Percentiles rank a stretch among this genome's conserved stretches.
These are phyloP conservation scores for Carex parvula DNA, from an alignment of 176 grass and related monocot genomes.

Conservation along the genomic window DNA sequence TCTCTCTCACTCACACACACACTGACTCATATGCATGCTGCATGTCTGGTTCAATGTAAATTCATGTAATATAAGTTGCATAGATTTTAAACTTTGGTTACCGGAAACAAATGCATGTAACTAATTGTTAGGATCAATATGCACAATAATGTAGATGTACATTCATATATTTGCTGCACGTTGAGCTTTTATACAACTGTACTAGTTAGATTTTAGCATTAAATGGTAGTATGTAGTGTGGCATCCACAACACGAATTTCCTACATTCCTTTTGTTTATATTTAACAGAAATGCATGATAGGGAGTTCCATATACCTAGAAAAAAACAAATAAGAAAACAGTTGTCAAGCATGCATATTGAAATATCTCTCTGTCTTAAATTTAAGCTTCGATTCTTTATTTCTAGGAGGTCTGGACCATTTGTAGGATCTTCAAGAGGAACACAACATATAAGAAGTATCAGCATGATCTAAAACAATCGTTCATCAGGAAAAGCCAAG, in stretches of 20 bases:
- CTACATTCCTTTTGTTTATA: background rate
- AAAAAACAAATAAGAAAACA: background rate
- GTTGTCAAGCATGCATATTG: background rate
- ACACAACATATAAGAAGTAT: slow-evolving; percentile 53
- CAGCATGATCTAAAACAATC: slow-evolving; percentile 37
- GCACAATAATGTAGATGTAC: background rate
- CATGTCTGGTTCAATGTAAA: background rate
- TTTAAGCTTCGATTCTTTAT: background rate
- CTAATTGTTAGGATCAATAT: background rate
- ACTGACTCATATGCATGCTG: background rate
- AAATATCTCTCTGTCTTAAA: background rate
- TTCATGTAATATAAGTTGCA: background rate
- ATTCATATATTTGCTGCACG: background rate
- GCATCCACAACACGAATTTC: background rate
- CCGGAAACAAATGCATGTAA: background rate
- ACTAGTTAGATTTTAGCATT: background rate
- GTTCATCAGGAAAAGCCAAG: background rate
- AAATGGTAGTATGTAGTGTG: background rate
- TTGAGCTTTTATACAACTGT: background rate
- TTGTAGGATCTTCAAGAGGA: slow-evolving; percentile 82
- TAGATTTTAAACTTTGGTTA: background rate
- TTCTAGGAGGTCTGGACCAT: slow-evolving; percentile 88
- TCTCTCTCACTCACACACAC: background rate
- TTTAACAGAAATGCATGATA: background rate
- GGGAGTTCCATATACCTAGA: background rate